Conservation (phyloP, 768 basidiomycete genomes). For the Russula sp. region DNA sequence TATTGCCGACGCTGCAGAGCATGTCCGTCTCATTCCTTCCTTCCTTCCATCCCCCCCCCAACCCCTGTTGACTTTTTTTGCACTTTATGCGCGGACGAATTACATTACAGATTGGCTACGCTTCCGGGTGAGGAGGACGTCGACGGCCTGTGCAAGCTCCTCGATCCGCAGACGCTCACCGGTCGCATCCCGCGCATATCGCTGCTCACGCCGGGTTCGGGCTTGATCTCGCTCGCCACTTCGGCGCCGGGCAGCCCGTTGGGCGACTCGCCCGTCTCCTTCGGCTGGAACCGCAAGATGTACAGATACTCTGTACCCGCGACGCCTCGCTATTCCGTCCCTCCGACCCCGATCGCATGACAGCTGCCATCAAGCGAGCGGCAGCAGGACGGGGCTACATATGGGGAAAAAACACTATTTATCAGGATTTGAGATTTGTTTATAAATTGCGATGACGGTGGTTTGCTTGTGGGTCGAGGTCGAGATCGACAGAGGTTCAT, state of each 20-base stretch:
- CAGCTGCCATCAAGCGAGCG: not conserved
- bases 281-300: constrained; percentile 18
- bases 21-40: constrained; percentile 26
- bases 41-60: no score
- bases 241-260: constrained; percentile 25
- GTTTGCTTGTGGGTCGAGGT: not conserved
- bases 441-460: not conserved
- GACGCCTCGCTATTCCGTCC: constrained; percentile 18
- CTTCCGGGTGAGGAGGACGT: constrained; percentile 33
- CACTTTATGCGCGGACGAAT: not conserved
- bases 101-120: constrained; percentile 28
- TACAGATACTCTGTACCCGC: constrained; percentile 21
- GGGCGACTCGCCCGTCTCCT: constrained; percentile 15
- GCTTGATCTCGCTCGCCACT: constrained; percentile 29
- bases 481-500: not conserved
- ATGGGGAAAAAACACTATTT: not conserved
- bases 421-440: not conserved
- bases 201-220: constrained; percentile 28
- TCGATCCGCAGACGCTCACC: constrained; percentile 30
- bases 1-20: constrained; percentile 34
- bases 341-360: constrained; percentile 21
- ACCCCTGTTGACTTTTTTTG: not conserved
- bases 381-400: not conserved
- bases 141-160: constrained; percentile 29
- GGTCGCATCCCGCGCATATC: constrained; percentile 29